Conservation (phyloP, 202 grass and related monocot genomes). For the Miscanthus sacchariflorus region DNA sequence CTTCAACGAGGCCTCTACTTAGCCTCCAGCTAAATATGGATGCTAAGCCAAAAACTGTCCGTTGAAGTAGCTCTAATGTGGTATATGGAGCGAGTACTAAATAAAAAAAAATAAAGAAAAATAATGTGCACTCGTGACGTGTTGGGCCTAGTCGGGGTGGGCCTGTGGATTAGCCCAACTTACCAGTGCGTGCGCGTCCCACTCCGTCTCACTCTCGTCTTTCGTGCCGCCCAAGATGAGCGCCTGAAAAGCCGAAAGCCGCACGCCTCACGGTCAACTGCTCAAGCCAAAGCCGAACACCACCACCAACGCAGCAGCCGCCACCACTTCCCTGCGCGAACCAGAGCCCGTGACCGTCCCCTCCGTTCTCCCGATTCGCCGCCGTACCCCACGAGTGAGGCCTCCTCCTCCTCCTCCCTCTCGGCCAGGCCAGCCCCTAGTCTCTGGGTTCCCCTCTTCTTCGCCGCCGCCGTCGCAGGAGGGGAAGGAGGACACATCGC, state of each 20-base stretch:
- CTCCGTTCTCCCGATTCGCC: neutral
- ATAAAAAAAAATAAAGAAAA: neutral
- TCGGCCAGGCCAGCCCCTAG: neutral
- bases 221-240: slow-evolving; percentile 41
- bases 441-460: neutral
- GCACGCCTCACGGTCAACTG: neutral
- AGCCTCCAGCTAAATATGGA: too few relatives aligned
- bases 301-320: neutral
- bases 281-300: neutral
- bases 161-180: neutral
- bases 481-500: neutral
- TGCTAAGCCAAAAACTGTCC: too few relatives aligned
- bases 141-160: neutral
- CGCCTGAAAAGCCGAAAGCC: neutral
- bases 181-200: neutral
- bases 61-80: too few relatives aligned
- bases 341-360: neutral
- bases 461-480: neutral
- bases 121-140: neutral
- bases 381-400: neutral
- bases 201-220: neutral
- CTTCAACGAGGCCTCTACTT: too few relatives aligned
- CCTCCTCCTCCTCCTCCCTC: neutral
- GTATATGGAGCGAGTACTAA: too few relatives aligned
- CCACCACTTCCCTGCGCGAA: neutral